phyloP scores from a whole-genome alignment of 176 grass and related monocot species.

The Eleusine indica region DNA sequence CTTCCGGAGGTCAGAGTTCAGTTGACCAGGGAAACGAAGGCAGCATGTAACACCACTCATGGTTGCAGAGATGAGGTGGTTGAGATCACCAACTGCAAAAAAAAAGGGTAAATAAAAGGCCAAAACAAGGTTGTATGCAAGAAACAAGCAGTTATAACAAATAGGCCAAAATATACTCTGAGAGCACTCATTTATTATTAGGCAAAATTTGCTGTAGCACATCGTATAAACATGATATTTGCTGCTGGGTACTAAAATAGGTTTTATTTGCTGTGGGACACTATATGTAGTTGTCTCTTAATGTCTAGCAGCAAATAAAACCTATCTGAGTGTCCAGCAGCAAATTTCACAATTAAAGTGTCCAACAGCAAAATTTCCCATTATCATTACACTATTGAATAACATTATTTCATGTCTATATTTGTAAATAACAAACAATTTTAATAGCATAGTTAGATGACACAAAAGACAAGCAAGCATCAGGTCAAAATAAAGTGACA shows the following conservation, averaged over 20 bases:
- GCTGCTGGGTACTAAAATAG: too few relatives aligned
- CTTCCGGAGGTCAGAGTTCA: conserved; percentile 75
- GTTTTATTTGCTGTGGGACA: too few relatives aligned
- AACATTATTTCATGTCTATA: background rate
- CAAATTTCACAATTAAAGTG: too few relatives aligned
- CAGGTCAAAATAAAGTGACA: conserved; percentile 6
- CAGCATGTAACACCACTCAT: conserved; percentile 95
- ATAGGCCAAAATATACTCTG: background rate
- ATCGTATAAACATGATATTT: too few relatives aligned
- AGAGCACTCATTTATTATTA: background rate
- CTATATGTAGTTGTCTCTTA: too few relatives aligned
- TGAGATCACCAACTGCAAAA: conserved; percentile 83
- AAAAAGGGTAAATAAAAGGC: background rate
- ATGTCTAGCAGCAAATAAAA: too few relatives aligned
- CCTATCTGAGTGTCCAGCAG: too few relatives aligned
- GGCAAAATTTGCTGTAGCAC: too few relatives aligned
- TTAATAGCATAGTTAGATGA: background rate
- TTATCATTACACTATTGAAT: background rate
- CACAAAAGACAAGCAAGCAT: background rate
- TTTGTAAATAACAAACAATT: background rate
- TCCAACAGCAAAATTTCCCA: too few relatives aligned
- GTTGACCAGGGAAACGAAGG: conserved; percentile 71
- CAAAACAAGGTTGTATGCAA: background rate
- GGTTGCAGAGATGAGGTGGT: conserved; percentile 88
- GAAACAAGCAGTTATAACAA: background rate